These are phyloP conservation scores for Betula pendula DNA, from an alignment of 306 rosid genomes.

Conservation along the genomic window DNA sequence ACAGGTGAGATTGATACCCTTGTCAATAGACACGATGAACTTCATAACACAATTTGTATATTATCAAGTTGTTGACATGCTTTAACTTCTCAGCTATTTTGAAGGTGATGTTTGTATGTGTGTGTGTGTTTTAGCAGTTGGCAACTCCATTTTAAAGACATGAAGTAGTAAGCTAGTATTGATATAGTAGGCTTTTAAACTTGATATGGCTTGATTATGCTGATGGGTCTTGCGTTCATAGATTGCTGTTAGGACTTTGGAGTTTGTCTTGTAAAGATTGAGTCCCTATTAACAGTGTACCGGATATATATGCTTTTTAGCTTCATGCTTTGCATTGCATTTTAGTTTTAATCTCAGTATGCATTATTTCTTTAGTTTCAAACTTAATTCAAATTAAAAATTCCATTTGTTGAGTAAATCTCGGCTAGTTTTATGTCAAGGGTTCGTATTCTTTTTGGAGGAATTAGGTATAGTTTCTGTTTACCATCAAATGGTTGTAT, in stretches of 20 bases:
- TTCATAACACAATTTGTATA: not conserved
- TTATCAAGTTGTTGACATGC: not conserved
- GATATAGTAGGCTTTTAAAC: constrained; percentile 12
- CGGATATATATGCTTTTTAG: not conserved
- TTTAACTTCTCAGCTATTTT: constrained; percentile 12
- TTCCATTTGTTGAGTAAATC: not conserved
- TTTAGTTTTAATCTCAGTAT: not conserved
- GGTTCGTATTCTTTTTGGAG: not conserved
- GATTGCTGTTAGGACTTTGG: constrained; percentile 1
- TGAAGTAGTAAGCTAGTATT: not conserved
- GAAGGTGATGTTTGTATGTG: not conserved
- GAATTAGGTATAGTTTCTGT: not conserved
- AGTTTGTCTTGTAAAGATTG: not conserved
- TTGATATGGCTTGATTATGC: not conserved
- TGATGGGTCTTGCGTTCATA: not conserved
- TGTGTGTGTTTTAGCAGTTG: not conserved
- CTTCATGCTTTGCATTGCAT: not conserved
- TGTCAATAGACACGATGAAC: constrained; percentile 4
- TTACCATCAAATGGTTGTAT: not conserved
- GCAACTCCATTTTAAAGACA: not conserved
- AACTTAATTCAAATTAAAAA: not conserved
- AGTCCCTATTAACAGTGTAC: not conserved
- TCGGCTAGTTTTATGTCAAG: not conserved
- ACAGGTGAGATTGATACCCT: not conserved
- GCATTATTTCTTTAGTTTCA: not conserved